Evolutionary conservation across 768 basidiomycete species (phyloP).

Genomic region (Austroboletus festivus): DNA sequence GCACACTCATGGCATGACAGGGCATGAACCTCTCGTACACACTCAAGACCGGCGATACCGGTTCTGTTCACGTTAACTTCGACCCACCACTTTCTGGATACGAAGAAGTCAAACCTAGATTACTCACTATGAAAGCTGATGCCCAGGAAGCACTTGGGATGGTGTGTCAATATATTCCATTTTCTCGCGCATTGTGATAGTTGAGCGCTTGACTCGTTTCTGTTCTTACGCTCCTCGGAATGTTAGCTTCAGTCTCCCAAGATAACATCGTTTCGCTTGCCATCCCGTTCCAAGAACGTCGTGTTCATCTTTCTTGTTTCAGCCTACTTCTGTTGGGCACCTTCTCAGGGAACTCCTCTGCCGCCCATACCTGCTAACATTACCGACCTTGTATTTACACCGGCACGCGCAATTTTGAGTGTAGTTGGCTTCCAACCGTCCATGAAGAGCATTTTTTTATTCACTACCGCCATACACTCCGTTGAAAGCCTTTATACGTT

Average conservation of each 20-base stretch:
- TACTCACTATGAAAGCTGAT: constrained; percentile 76
- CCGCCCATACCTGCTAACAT: constrained; percentile 13
- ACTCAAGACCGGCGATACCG: constrained; percentile 44
- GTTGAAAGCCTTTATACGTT: constrained; percentile 29
- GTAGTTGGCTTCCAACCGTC: constrained; percentile 19
- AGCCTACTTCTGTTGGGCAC: constrained; percentile 18
- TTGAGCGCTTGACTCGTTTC: background rate
- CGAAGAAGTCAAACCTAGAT: constrained; percentile 77
- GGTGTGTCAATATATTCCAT: constrained; percentile 41
- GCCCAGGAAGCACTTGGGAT: constrained; percentile 80
- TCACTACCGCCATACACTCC: constrained; percentile 10
- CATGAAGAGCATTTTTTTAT: constrained; percentile 6
- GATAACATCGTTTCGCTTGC: constrained; percentile 54
- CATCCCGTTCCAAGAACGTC: constrained; percentile 31
- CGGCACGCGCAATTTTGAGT: constrained; percentile 14
- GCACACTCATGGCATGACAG: constrained; percentile 31
- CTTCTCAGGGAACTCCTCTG: constrained; percentile 18
- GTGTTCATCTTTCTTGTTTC: constrained; percentile 13
- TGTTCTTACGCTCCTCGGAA: background rate
- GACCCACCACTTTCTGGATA: constrained; percentile 73
- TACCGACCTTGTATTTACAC: constrained; percentile 17
- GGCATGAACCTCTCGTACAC: constrained; percentile 70
- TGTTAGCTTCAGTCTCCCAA: constrained; percentile 61
- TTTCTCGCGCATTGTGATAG: background rate
- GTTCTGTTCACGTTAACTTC: constrained; percentile 52